Conservation (phyloP, 192 early-diverging fungal species). For the Tieghemiomyces parasiticus region DNA sequence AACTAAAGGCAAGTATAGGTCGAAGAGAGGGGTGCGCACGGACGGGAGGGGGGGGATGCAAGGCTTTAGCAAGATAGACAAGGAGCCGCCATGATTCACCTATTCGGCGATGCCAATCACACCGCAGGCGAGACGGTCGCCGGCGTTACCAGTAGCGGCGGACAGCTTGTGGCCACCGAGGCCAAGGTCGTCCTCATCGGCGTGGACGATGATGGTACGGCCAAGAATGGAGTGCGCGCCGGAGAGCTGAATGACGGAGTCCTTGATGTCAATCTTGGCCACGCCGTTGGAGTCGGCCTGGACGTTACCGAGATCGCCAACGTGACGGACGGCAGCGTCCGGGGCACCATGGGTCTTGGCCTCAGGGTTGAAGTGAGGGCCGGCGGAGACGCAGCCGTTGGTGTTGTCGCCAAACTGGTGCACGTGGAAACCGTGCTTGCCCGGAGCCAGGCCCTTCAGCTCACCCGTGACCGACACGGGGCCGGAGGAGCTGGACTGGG, state of each 20-base stretch:
- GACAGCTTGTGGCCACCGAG: constrained; percentile 56
- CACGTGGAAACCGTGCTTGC: constrained; percentile 80
- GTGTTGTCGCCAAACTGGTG: constrained; percentile 62
- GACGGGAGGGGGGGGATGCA: too few relatives aligned
- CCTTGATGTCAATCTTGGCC: constrained; percentile 33
- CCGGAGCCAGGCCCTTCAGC: constrained; percentile 45
- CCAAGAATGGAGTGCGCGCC: constrained; percentile 65
- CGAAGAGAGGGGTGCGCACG: too few relatives aligned
- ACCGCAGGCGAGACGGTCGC: constrained; percentile 74
- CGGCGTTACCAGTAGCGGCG: constrained; percentile 73
- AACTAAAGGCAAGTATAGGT: too few relatives aligned
- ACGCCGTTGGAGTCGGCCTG: constrained; percentile 34
- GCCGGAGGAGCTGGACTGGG: constrained; percentile 41
- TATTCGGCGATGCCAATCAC: constrained; percentile 67
- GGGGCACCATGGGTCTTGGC: constrained; percentile 67
- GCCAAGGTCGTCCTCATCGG: constrained; percentile 74
- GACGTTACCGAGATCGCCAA: constrained; percentile 86
- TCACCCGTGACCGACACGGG: constrained; percentile 38
- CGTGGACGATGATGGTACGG: constrained; percentile 76
- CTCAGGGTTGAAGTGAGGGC: constrained; percentile 76
- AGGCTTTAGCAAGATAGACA: too few relatives aligned
- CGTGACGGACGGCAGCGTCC: constrained; percentile 48
- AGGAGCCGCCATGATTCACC: too few relatives aligned
- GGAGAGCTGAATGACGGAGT: constrained; percentile 52
- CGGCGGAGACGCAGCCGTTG: constrained; percentile 72